Base-by-base conservation (phyloP, 768 basidiomycete species). In the Gautieria morchelliformis region DNA sequence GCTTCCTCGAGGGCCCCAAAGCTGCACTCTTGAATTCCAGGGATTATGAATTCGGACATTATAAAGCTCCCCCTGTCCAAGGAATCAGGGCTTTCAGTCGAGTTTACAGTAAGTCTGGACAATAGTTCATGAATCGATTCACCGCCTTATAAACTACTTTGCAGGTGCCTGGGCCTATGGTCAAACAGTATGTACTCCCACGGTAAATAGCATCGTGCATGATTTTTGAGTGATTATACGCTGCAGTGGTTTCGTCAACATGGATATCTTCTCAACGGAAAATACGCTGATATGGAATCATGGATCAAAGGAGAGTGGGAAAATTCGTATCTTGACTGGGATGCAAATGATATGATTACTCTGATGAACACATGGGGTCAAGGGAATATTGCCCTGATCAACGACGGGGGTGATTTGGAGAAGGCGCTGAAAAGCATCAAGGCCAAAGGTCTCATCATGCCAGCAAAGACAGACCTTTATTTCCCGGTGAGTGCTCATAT, bases 1-100 rank as follows among this genome's bases (percentile, higher is more conserved):
- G 81, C 63, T 81, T 81, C 68, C 64, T 83, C 19, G 81, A 83
- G 67, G 80, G 81, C 0, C 78, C 79, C 5, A 82, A 78, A 63
- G 72, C 78, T 9, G 78, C 82, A 3, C 68, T 83, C 48, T 52
- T 72, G 0, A 74, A 76, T 30, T 81, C 81, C 17, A 76, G 75
- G 62, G 80, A 82, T 60, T 84, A 80, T 63, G 67, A 79, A 1
- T 62, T 72, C 44, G 80, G 80, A 0, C 79, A 80, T 61, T 83
- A 82, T 63, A 78, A 64, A 51, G 60, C 67, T 9, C 64, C 67
- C 2, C 78, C 80, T 1, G 71, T 78, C 58, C 68, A 70, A 35
- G 81, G 80, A 27, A 67, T 82, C 40, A 74, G 81, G n/a, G 81
- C 80, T 10, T 82, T 81, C 58, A 79, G 72, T 2, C 73, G 80